Evolutionary conservation across 768 basidiomycete species (phyloP).

Genomic region (Agaricus subrufescens): DNA sequence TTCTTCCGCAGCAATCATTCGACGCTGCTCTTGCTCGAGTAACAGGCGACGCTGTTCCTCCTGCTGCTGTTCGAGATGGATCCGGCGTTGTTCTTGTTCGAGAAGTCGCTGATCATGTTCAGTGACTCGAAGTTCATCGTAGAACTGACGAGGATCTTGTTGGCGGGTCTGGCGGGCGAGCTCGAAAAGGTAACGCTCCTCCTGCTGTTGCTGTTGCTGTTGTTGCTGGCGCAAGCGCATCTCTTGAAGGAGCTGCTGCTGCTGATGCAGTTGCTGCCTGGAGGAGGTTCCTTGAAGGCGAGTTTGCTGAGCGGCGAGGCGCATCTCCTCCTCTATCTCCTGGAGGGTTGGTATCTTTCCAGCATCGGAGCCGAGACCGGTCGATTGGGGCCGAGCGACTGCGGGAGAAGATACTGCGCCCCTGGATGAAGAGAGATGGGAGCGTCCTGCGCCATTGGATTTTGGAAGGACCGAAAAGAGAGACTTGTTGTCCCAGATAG

Average conservation of each 20-base stretch:
- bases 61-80: conserved; percentile 1
- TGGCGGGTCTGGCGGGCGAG: background rate
- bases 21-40: conserved; percentile 2
- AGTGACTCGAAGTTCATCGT: conserved; percentile 4
- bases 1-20: background rate
- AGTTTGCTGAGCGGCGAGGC: conserved; percentile 47
- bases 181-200: conserved; percentile 7
- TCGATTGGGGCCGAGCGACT: conserved; percentile 28
- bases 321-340: conserved; percentile 85
- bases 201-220: conserved; percentile 20
- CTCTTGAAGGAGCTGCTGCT: conserved; percentile 21
- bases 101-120: conserved; percentile 6
- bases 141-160: conserved; percentile 2
- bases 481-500: conserved; percentile 82
- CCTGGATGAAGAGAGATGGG: conserved; percentile 24
- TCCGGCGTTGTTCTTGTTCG: conserved; percentile 5
- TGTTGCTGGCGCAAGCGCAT: conserved; percentile 21
- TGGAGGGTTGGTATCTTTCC: conserved; percentile 54
- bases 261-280: conserved; percentile 11
- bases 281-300: conserved; percentile 10
- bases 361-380: conserved; percentile 25
- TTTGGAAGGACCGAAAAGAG: conserved; percentile 65
- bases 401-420: conserved; percentile 13
- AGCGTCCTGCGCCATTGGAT: conserved; percentile 42
- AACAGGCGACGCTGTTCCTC: background rate